Evolutionary conservation across 2,329 filamentous ascomycete genomes (phyloP).

Genomic region (Trichoderma koningii): DNA sequence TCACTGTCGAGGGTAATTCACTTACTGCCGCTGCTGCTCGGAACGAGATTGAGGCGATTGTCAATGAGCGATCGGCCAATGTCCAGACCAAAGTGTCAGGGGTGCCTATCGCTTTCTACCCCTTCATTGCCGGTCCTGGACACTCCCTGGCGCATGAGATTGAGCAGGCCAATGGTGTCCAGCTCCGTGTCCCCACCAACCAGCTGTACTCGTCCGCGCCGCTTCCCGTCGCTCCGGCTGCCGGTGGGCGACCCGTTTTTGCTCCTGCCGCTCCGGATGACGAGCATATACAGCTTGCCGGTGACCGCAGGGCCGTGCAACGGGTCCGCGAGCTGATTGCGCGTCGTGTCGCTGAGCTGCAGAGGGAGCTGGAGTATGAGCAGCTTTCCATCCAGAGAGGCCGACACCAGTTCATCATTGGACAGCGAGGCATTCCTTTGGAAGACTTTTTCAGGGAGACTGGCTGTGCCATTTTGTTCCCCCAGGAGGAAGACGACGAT

Average conservation of each 20-base stretch:
- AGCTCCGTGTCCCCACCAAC: constrained; percentile 81
- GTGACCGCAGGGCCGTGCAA: constrained; percentile 81
- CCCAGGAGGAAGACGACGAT: constrained; percentile 75
- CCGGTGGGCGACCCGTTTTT: constrained; percentile 70
- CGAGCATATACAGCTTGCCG: constrained; percentile 80
- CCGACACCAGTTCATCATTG: constrained; percentile 92
- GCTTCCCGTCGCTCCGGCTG: constrained; percentile 61
- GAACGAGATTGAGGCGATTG: constrained; percentile 83
- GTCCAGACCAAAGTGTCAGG: constrained; percentile 79
- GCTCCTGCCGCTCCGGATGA: constrained; percentile 65
- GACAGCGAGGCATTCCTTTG: constrained; percentile 74
- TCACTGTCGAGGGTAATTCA: constrained; percentile 87
- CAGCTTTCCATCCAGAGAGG: constrained; percentile 81
- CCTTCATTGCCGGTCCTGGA: constrained; percentile 84
- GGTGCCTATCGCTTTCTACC: constrained; percentile 90
- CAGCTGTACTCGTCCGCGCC: constrained; percentile 72
- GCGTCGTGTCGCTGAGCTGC: constrained; percentile 72
- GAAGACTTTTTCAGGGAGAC: constrained; percentile 89
- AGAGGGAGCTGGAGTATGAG: constrained; percentile 72
- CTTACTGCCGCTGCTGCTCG: constrained; percentile 82
- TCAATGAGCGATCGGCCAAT: constrained; percentile 79
- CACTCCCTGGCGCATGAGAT: constrained; percentile 68
- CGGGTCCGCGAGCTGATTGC: constrained; percentile 77
- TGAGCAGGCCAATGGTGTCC: constrained; percentile 76
- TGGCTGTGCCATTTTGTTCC: constrained; percentile 84